Evolutionary conservation across 768 basidiomycete species (phyloP), one percentile per base, ranked within the genome.

Genomic region (Dioszegia crocea): DNA sequence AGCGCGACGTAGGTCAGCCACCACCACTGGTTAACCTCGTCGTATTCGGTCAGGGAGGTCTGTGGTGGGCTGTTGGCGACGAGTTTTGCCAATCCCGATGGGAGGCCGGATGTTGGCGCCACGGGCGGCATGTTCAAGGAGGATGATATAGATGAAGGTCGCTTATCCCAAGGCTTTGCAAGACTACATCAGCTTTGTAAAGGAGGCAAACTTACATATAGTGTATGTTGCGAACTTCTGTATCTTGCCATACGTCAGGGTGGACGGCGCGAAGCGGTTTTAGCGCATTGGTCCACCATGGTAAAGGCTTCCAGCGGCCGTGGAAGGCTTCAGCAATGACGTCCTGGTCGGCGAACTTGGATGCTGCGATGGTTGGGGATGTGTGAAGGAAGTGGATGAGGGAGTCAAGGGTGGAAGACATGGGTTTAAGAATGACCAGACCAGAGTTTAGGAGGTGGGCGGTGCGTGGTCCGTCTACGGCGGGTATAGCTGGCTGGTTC

Each of bases 331-430:
- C 83, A 1, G 92, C 83, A 30, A 97, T 83, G 30, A 96, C 82
- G 66, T 99, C 94, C 76, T 99, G 94, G 76, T 99, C 94, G 0
- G 91, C 86, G 75, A 97, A 96, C n/a, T 75, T 76, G 79, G 82
- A 86, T 0, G 79, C 79, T 3, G 80, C 59, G 8, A 88, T 79
- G 10, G 81, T 79, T 2, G 83, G 82, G 9, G 83, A 83, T 4
- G 79, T 82, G 55, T 79, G 77, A 31, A 93, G 81, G 71, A 82
- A 85, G 43, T 82, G 68, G 31, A 80, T 71, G 59, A 98, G 81
- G 8, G 74, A 75, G 16, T 82, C 71, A 57, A 84, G 80, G 4
- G 86, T 79, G 24, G 79, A 72, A 11, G 66, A 48, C 2, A 88
- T 91, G 1, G 96, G 94, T 21, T 81, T 83, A 44, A 97, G 81